These are phyloP conservation scores for Aspergillus oerlinghausenensis DNA, from an alignment of 2,329 filamentous ascomycete genomes.

Conservation along the genomic window DNA sequence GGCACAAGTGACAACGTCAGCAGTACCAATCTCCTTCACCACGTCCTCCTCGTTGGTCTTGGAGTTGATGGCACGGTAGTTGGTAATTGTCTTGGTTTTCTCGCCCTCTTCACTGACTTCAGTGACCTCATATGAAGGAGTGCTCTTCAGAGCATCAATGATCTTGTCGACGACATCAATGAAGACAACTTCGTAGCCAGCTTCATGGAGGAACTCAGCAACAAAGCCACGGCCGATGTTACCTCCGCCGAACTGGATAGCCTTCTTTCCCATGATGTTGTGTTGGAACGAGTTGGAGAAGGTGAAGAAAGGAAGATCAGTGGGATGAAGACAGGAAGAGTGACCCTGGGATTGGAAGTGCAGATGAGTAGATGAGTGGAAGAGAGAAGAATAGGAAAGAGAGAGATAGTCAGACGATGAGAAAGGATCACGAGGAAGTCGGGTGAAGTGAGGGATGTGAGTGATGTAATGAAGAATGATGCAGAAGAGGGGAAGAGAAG, in stretches of 20 bases:
- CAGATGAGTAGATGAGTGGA: neutral
- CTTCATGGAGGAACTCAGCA: slow-evolving; percentile 88
- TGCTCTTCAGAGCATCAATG: slow-evolving; percentile 72
- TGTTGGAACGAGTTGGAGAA: slow-evolving; percentile 3
- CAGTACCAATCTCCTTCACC: slow-evolving; percentile 77
- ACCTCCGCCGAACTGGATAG: slow-evolving; percentile 80
- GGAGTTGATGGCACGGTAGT: slow-evolving; percentile 97
- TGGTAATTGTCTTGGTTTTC: slow-evolving; percentile 75
- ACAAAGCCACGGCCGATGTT: slow-evolving; percentile 87
- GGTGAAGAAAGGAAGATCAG: slow-evolving; percentile 5
- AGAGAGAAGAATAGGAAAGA: neutral
- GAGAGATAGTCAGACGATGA: neutral
- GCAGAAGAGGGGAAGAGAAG: neutral
- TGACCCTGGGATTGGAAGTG: neutral
- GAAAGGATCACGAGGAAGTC: neutral
- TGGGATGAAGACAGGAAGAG: slow-evolving; percentile 5
- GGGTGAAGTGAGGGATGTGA: neutral
- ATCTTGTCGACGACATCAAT: slow-evolving; percentile 85
- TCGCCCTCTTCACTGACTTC: slow-evolving; percentile 86
- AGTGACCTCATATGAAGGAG: slow-evolving; percentile 80
- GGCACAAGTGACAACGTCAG: slow-evolving; percentile 91
- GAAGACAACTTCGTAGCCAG: slow-evolving; percentile 93
- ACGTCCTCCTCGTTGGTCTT: slow-evolving; percentile 77
- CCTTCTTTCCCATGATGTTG: slow-evolving; percentile 54
- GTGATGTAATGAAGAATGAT: neutral